These are phyloP conservation scores for Populus hybrid DNA, from an alignment of 441 rosid species.

Conservation along the genomic window DNA sequence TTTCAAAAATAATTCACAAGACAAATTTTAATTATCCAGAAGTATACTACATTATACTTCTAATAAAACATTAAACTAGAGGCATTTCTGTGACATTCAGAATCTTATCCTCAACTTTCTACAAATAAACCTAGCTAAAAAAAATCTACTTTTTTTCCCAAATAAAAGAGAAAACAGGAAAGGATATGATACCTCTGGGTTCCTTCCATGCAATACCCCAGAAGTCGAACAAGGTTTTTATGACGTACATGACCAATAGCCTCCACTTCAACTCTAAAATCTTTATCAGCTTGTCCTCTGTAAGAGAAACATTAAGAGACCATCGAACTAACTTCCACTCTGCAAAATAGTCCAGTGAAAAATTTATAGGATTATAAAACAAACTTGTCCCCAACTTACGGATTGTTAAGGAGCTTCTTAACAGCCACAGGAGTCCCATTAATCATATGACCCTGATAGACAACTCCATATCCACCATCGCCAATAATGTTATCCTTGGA, in stretches of 20 bases:
- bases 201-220: slow-evolving; percentile 95
- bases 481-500: slow-evolving; percentile 86
- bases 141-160: background rate
- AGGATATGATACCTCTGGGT: slow-evolving; percentile 56
- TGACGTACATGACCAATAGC: slow-evolving; percentile 98
- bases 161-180: slow-evolving; percentile 2
- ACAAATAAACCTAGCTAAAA: slow-evolving; percentile 5
- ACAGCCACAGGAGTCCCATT: slow-evolving; percentile 87
- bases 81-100: background rate
- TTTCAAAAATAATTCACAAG: too few relatives aligned
- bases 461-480: slow-evolving; percentile 96
- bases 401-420: slow-evolving; percentile 78
- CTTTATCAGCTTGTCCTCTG: slow-evolving; percentile 99
- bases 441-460: slow-evolving; percentile 64
- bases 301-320: slow-evolving; percentile 5
- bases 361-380: background rate
- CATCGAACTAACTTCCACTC: background rate
- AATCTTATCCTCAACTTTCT: background rate
- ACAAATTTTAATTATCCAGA: too few relatives aligned
- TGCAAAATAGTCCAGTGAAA: slow-evolving; percentile 10
- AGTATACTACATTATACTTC: background rate
- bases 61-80: background rate
- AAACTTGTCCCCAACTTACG: slow-evolving; percentile 51
- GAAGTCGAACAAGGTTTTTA: slow-evolving; percentile 93
- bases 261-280: slow-evolving; percentile 88